phyloP scores from a whole-genome alignment of 2,329 filamentous ascomycete species.

The Aureobasidium subglaciale region DNA sequence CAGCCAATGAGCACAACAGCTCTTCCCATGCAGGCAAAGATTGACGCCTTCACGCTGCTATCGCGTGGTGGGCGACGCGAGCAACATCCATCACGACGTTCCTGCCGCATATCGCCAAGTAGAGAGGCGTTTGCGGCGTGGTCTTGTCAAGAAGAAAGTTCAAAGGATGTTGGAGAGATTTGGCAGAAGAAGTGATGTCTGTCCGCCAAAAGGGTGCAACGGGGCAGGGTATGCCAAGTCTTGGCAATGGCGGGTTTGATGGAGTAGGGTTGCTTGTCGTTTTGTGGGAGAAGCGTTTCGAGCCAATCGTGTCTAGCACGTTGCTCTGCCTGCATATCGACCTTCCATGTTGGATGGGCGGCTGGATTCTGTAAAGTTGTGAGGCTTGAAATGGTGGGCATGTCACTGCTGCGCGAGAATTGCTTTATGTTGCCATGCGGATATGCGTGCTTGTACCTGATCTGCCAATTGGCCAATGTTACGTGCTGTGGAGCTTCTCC shows the following conservation, averaged over 20 bases:
- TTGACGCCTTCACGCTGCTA: background rate
- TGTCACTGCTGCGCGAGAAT: background rate
- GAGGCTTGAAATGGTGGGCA: background rate
- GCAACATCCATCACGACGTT: background rate
- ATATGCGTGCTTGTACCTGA: background rate
- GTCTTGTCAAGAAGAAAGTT: background rate
- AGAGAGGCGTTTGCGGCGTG: background rate
- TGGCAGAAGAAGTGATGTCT: background rate
- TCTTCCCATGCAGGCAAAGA: background rate
- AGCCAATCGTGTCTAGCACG: slow-evolving; percentile 7
- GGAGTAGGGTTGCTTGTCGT: background rate
- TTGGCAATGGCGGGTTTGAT: background rate
- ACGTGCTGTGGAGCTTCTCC: background rate
- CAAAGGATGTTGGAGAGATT: background rate
- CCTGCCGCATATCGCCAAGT: slow-evolving; percentile 1
- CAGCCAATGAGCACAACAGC: background rate
- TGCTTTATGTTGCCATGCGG: background rate
- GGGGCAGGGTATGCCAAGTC: background rate
- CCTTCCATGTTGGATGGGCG: background rate
- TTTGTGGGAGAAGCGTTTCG: background rate
- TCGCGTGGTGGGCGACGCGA: background rate
- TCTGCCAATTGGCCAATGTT: background rate
- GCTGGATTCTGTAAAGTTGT: background rate
- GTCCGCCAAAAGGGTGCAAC: background rate
- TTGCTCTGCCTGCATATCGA: slow-evolving; percentile 2